These are phyloP conservation scores for Cercophora samala DNA, from an alignment of 495 filamentous ascomycete genomes.

Conservation along the genomic window DNA sequence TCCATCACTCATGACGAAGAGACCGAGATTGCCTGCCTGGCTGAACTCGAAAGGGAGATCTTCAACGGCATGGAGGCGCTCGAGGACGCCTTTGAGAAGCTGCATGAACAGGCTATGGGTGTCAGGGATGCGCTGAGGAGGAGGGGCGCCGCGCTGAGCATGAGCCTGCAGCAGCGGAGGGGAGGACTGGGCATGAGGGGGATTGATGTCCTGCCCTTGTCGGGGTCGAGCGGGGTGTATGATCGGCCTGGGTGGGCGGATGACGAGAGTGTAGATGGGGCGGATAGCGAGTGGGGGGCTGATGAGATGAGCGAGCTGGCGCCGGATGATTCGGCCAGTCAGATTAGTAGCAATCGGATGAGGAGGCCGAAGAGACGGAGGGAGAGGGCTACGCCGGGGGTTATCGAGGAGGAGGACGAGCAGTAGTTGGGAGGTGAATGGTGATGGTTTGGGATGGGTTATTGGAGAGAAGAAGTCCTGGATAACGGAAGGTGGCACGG, in stretches of 20 bases:
- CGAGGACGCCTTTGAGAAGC: slow-evolving; percentile 90
- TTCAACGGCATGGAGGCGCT: slow-evolving; percentile 90
- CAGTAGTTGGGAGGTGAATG: background rate
- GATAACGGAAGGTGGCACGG: background rate
- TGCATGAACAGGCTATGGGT: slow-evolving; percentile 78
- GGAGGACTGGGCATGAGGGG: slow-evolving; percentile 32
- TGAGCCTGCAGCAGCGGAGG: slow-evolving; percentile 71
- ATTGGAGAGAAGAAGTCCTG: background rate
- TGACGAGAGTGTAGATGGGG: slow-evolving; percentile 43
- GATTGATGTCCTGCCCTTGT: slow-evolving; percentile 45
- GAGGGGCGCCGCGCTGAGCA: slow-evolving; percentile 71
- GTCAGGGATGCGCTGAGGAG: slow-evolving; percentile 77
- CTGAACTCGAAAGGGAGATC: slow-evolving; percentile 90
- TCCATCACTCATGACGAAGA: slow-evolving; percentile 88
- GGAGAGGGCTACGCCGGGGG: slow-evolving; percentile 76
- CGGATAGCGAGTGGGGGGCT: slow-evolving; percentile 65
- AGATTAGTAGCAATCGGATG: slow-evolving; percentile 72
- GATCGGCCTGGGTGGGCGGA: slow-evolving; percentile 47
- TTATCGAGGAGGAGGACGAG: slow-evolving; percentile 72
- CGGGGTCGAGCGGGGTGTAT: slow-evolving; percentile 36
- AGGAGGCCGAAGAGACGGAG: slow-evolving; percentile 66
- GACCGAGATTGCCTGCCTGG: slow-evolving; percentile 82
- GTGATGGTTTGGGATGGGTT: background rate
- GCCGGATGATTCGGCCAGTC: slow-evolving; percentile 75
- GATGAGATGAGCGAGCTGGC: slow-evolving; percentile 71